A percentile compares a stretch with the other conserved stretches of the same genome.
phyloP scores from a whole-genome alignment of 176 grass and related monocot genomes.

The Otatea glauca region DNA sequence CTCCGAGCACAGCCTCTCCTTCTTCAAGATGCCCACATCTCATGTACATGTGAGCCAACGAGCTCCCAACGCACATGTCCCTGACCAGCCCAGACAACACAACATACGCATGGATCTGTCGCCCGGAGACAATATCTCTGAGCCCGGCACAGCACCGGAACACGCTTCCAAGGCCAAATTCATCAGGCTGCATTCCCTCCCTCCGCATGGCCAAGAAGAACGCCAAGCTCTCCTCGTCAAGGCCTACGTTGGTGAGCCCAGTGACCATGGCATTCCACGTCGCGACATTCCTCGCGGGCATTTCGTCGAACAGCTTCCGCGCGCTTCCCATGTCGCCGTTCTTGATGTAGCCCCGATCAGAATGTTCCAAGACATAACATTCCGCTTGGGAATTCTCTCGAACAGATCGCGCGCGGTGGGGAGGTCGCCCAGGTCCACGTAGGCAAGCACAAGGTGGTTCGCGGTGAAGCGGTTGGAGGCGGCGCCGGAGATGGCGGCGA shows the following conservation, averaged over 20 bases:
- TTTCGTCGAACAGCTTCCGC: constrained; percentile 59
- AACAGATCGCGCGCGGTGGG: constrained; percentile 44
- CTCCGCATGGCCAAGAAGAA: constrained; percentile 56
- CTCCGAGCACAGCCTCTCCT: constrained; percentile 48
- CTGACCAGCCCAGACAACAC: constrained; percentile 46
- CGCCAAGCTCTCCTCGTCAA: constrained; percentile 50
- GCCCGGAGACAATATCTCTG: constrained; percentile 51
- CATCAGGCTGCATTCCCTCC: constrained; percentile 61
- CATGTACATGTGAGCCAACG: constrained; percentile 73
- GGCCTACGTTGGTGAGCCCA: constrained; percentile 50
- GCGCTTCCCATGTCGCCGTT: constrained; percentile 42
- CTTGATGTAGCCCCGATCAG: constrained; percentile 56
- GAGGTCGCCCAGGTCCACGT: constrained; percentile 48
- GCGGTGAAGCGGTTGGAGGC: constrained; percentile 61
- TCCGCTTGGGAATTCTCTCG: constrained; percentile 48
- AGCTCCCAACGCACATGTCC: constrained; percentile 67
- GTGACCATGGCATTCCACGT: constrained; percentile 70
- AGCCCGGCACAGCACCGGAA: constrained; percentile 62
- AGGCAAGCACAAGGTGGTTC: constrained; percentile 63
- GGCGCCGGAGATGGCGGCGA: constrained; percentile 48
- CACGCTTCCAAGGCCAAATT: constrained; percentile 64
- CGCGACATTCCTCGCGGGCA: constrained; percentile 59
- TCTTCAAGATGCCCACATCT: constrained; percentile 48
- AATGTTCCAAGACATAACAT: constrained; percentile 85
- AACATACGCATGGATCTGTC: constrained; percentile 56